Base-by-base conservation (phyloP, 495 filamentous ascomycete genomes). In the Jackrogersella minutella region DNA sequence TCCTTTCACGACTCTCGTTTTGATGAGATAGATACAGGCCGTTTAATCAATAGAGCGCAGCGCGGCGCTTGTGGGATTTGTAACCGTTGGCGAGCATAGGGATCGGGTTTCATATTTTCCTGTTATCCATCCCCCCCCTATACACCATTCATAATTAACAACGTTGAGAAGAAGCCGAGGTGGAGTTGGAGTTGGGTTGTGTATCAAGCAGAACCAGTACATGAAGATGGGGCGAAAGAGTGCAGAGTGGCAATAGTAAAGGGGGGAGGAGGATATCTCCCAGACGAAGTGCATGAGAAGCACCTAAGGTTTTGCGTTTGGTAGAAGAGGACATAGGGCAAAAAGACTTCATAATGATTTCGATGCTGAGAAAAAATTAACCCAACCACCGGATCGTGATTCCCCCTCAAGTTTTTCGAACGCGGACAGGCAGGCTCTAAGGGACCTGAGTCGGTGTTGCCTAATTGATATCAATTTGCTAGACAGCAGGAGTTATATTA, bases 1-100 rank as follows among this genome's bases (percentile, higher is more conserved):
- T 70, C 66, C 62, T 66, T 74, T 74, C 72, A 74, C 61, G 72
- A 74, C 70, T 70, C 69, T 73, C 69, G 70, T 71, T 74, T 64
- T 74, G 37, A 73, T 74, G 72, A 70, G 66, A 72, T 74, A 72
- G 67, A 74, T 51, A 69, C 70, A 70, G 70, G 72, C 47, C 72
- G 64, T 73, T 74, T 74, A 74, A 74, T 67, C 63, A 73, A 65
- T 71, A 62, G 49, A 66, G 70, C 72, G 64, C 72, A 72, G 72
- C 72, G 68, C 64, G 72, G 72, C 72, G 72, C 70, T 69, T 64
- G 66, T 74, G 66, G 72, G 65, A 68, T 71, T 71, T 66, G 56
- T 52, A 30, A 71, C 63, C 58, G 56, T 72, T 69, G 69, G 70
- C 72, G 71, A 70, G 72, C 72, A 74, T 74, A 62, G 69, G 72